Evolutionary conservation across 441 rosid species (phyloP).

Genomic region (Populus hybrid): DNA sequence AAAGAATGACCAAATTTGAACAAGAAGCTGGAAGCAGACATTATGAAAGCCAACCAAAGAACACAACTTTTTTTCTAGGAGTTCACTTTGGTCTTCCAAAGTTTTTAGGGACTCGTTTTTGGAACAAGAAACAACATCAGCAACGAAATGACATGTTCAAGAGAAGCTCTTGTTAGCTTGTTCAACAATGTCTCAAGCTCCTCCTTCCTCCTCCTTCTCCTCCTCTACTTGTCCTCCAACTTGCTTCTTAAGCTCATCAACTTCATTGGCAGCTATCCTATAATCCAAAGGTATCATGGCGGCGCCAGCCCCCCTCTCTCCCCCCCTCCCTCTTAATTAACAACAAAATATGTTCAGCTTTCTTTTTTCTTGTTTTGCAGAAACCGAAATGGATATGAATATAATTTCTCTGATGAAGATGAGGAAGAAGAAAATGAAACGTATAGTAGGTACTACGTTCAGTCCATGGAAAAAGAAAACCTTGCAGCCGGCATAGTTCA

Average conservation of each 20-base stretch:
- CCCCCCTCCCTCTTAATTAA: background rate
- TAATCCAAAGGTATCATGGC: slow-evolving; percentile 51
- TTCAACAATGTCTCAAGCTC: slow-evolving; percentile 75
- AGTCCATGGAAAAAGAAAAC: slow-evolving; percentile 35
- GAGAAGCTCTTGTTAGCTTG: slow-evolving; percentile 67
- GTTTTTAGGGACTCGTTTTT: slow-evolving; percentile 20
- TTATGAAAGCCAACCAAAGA: slow-evolving; percentile 24
- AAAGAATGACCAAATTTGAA: slow-evolving; percentile 33
- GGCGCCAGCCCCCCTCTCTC: too few species aligned
- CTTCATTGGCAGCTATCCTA: slow-evolving; percentile 64
- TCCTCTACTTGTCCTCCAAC: slow-evolving; percentile 18
- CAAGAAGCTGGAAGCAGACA: background rate
- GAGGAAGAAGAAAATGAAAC: slow-evolving; percentile 49
- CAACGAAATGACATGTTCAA: slow-evolving; percentile 50
- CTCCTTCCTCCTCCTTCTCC: slow-evolving; percentile 59
- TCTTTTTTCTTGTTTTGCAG: slow-evolving; percentile 28
- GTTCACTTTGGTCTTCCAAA: slow-evolving; percentile 23
- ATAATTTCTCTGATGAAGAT: slow-evolving; percentile 59
- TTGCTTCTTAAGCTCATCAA: slow-evolving; percentile 49
- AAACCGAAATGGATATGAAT: slow-evolving; percentile 51
- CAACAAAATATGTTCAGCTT: background rate
- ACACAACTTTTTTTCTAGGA: slow-evolving; percentile 9
- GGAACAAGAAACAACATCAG: slow-evolving; percentile 26
- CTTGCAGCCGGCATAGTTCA: slow-evolving; percentile 64
- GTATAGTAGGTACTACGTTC: slow-evolving; percentile 36